Conservation (phyloP, 164 flowering plant species). For the Vitis rotundifolia region DNA sequence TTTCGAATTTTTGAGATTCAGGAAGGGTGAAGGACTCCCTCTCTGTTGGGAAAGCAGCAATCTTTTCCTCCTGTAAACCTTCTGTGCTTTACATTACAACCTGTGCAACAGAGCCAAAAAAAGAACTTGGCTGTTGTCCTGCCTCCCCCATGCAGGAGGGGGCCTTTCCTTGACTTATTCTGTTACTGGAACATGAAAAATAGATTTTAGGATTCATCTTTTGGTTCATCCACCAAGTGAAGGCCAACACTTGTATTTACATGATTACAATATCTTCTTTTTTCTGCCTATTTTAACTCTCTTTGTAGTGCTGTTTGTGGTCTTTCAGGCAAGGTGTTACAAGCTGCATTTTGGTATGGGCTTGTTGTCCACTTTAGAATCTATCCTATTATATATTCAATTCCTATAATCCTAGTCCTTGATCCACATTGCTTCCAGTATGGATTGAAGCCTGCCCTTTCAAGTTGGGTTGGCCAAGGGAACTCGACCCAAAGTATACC, state of each 20-base stretch:
- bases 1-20: no score
- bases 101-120: no score
- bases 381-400: constrained; percentile 89
- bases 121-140: no score
- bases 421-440: constrained; percentile 44
- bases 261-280: background rate
- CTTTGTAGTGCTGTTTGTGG: background rate
- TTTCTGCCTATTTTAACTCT: background rate
- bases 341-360: constrained; percentile 94
- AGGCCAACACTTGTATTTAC: background rate
- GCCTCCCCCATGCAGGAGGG: no score
- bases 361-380: constrained; percentile 92
- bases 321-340: constrained; percentile 58
- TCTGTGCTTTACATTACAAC: no score
- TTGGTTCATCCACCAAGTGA: background rate
- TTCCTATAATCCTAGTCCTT: constrained; percentile 75
- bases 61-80: no score
- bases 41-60: no score
- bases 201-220: background rate
- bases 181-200: background rate
- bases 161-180: background rate
- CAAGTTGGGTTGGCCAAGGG: constrained; percentile 39
- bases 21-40: no score
- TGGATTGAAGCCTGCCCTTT: constrained; percentile 48
- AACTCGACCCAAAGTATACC: constrained; percentile 16